Conservation (phyloP, 2,329 filamentous ascomycete genomes). For the Verticillium nonalfalfae region DNA sequence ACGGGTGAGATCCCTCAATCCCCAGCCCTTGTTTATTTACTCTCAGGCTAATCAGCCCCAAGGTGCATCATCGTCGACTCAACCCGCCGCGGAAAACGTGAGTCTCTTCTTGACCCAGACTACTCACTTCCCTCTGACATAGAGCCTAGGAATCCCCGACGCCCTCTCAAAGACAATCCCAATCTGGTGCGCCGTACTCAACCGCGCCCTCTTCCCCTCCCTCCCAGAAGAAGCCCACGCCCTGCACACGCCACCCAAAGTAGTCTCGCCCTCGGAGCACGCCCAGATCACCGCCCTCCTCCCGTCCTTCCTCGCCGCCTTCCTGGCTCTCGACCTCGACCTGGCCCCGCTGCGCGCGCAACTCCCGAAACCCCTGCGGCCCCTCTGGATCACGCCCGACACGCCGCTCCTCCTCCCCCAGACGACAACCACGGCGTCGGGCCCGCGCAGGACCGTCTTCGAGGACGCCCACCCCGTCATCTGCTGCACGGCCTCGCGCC, state of each 20-base stretch:
- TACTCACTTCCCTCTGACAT: constrained; percentile 1
- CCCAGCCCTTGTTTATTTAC: background rate
- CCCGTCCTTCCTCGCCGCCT: constrained; percentile 45
- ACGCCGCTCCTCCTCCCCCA: constrained; percentile 31
- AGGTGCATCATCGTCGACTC: constrained; percentile 86
- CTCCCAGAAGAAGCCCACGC: constrained; percentile 29
- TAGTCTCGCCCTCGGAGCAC: constrained; percentile 69
- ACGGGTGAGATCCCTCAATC: constrained; percentile 48
- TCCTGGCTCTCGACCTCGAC: constrained; percentile 54
- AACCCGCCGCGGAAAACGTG: constrained; percentile 81
- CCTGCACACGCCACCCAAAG: constrained; percentile 65
- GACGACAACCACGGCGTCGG: constrained; percentile 15
- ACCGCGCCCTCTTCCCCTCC: constrained; percentile 67
- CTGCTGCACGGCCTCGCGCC: constrained; percentile 77
- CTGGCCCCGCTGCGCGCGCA: constrained; percentile 44
- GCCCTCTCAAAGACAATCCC: constrained; percentile 90
- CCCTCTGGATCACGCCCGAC: constrained; percentile 74
- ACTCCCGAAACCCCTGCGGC: constrained; percentile 65
- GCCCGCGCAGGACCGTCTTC: constrained; percentile 30
- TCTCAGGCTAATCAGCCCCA: constrained; percentile 1
- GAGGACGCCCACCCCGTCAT: constrained; percentile 65
- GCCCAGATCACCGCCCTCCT: constrained; percentile 65
- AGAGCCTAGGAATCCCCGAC: constrained; percentile 70
- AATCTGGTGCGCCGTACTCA: constrained; percentile 87
- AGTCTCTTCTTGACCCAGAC: constrained; percentile 15